A percentile compares a stretch with the other conserved stretches of the same genome.
Conservation (phyloP, 106 monocot species). For the Phalaenopsis aphrodite region DNA sequence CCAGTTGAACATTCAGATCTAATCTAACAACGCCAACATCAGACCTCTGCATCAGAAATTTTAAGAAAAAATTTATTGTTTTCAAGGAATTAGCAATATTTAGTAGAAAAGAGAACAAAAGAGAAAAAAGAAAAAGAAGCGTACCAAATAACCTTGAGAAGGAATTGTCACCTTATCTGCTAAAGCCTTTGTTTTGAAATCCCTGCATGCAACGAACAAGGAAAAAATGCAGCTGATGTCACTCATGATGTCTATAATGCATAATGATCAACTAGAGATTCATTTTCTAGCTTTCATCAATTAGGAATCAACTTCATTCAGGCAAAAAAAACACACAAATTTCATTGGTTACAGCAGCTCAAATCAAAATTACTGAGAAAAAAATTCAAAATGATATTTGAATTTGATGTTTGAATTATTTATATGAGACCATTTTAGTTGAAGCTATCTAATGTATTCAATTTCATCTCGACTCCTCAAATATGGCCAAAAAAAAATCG, state of each 20-base stretch:
- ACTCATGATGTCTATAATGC: neutral
- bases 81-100: neutral
- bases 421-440: no score
- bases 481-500: no score
- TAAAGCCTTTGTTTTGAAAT: neutral
- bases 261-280: neutral
- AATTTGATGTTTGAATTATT: no score
- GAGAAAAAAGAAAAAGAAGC: neutral
- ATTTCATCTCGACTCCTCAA: no score
- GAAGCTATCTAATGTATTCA: no score
- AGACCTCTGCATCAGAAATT: slow-evolving; percentile 14
- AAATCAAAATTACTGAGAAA: no score
- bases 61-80: neutral
- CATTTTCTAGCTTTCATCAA: neutral
- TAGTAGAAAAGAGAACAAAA: neutral
- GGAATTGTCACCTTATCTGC: neutral
- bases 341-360: no score
- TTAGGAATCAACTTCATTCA: neutral
- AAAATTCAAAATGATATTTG: no score
- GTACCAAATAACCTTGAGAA: neutral
- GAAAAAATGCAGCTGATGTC: neutral
- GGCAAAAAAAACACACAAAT: no score
- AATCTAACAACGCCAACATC: neutral
- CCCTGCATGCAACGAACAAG: neutral
- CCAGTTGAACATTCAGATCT: slow-evolving; percentile 28